phyloP scores from a whole-genome alignment of 2,329 filamentous ascomycete species.

The Cryphonectria japonica region DNA sequence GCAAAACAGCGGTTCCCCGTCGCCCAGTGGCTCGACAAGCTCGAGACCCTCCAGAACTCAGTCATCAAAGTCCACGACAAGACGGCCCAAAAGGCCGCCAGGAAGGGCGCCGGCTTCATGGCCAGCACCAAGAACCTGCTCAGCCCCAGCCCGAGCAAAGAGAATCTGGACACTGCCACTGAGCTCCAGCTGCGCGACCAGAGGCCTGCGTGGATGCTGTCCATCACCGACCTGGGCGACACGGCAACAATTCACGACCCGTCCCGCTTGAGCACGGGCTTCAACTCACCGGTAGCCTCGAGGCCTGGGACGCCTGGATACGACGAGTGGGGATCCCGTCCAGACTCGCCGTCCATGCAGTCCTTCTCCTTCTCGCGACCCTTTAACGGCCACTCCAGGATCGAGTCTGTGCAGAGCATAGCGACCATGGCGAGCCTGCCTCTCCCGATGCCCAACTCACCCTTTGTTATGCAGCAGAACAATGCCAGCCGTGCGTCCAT shows the following conservation, averaged over 20 bases:
- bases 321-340: slow-evolving; percentile 19
- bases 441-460: slow-evolving; percentile 1
- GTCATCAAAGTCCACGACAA: slow-evolving; percentile 49
- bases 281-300: slow-evolving; percentile 31
- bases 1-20: slow-evolving; percentile 69
- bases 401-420: slow-evolving; percentile 24
- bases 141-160: slow-evolving; percentile 29
- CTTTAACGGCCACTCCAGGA: slow-evolving; percentile 21
- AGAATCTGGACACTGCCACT: slow-evolving; percentile 10
- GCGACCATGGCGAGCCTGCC: slow-evolving; percentile 12
- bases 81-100: slow-evolving; percentile 35
- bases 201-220: slow-evolving; percentile 23
- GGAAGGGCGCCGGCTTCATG: slow-evolving; percentile 29
- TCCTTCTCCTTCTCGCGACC: slow-evolving; percentile 29
- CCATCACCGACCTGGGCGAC: slow-evolving; percentile 22
- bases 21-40: slow-evolving; percentile 66
- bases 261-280: slow-evolving; percentile 28
- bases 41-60: slow-evolving; percentile 63
- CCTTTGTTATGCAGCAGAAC: slow-evolving; percentile 31
- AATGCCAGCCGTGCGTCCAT: slow-evolving; percentile 46
- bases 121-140: slow-evolving; percentile 29
- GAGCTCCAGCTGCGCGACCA: slow-evolving; percentile 27
- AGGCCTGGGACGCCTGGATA: slow-evolving; percentile 28
- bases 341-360: slow-evolving; percentile 27
- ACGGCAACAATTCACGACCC: slow-evolving; percentile 6